Evolutionary conservation across 2,329 filamentous ascomycete species (phyloP), one percentile per base, ranked within the genome.

Genomic region (Alternaria gansuensis): DNA sequence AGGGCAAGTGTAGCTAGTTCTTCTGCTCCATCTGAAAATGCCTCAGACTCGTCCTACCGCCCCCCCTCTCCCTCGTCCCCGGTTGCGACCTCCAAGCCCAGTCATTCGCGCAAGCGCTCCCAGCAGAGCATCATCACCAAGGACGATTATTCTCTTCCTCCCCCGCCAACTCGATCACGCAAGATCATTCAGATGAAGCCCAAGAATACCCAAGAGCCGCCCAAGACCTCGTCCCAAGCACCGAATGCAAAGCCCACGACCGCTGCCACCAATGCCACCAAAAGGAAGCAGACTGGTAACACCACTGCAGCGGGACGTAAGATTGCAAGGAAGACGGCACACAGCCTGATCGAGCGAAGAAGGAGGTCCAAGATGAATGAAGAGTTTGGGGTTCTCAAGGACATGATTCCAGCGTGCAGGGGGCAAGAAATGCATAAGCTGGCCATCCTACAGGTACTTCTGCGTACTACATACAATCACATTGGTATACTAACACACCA

Each of bases 131-230:
- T 80, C 13, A 72, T 79, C 57, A 81, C 82, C 56, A 88, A 87
- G 65, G 85, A 88, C 67, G 82, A 85, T 46, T 96, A 97, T 76
- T 85, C 90, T 9, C 85, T 99, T 14, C 95, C 95, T 21, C 95
- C 95, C 9, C 95, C 94, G 14, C 95, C 95, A 0, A 97, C 93
- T 3, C 85, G 94, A 63, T 91, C 92, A 40, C 89, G 94, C 71
- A 98, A 96, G 81, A 98, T 99, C 75, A 98, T 98, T 58, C 94
- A 98, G 80, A 97, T 98, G 93, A 97, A 96, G 78, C 94, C 87
- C 41, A 77, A 73, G 68, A 75, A 70, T 37, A 45, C 61, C 24
- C 68, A 72, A 26, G 71, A 72, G 17, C 37, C 65, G 13, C 21
- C 66, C 39, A 75, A 70, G 54, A 24, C 63, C 17, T 65, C 67